These are phyloP conservation scores for Solanum lycopersicoides DNA, from an alignment of 257 asterid genomes.

Conservation along the genomic window DNA sequence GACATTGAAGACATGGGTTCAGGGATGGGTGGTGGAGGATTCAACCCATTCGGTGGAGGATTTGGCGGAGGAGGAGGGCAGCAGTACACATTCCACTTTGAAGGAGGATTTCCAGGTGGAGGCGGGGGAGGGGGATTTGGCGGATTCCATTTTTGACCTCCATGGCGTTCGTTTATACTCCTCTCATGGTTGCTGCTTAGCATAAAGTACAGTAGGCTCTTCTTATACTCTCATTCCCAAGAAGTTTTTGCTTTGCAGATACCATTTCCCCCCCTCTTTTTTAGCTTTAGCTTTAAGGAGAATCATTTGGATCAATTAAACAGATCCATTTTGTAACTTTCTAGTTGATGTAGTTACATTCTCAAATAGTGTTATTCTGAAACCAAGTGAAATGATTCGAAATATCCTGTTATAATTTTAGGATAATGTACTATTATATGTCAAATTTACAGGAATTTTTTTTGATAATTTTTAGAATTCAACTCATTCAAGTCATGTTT, in stretches of 20 bases:
- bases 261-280: neutral
- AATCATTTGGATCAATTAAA: neutral
- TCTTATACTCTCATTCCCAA: neutral
- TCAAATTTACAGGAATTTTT: too few relatives aligned
- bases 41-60: constrained; percentile 61
- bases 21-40: constrained; percentile 65
- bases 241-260: neutral
- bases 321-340: neutral
- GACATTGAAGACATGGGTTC: constrained; percentile 61
- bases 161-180: neutral
- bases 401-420: too few relatives aligned
- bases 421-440: neutral
- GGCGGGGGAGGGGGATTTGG: constrained; percentile 37
- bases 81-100: constrained; percentile 71
- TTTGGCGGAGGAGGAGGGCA: constrained; percentile 30
- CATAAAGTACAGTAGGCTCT: neutral
- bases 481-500: neutral
- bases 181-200: neutral
- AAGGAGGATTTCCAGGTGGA: constrained; percentile 69
- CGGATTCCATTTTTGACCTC: constrained; percentile 51
- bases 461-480: too few relatives aligned
- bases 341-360: neutral
- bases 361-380: neutral
- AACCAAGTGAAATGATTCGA: neutral
- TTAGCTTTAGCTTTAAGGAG: neutral